Conservation (phyloP, 352 stramenopile species). For the Ochromonadaceae sp. region DNA sequence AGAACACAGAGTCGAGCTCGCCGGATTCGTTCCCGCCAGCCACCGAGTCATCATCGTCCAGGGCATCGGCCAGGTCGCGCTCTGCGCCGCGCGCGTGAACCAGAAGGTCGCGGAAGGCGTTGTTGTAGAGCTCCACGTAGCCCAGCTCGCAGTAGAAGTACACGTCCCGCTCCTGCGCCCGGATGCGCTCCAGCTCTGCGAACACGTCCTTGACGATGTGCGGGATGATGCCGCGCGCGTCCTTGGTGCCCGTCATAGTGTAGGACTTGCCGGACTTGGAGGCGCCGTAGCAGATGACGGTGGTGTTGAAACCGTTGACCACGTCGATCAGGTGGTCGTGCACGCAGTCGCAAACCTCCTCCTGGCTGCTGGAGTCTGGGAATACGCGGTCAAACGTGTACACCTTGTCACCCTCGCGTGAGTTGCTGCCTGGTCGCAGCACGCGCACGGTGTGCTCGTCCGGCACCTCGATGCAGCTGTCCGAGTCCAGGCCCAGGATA, state of each 20-base stretch:
- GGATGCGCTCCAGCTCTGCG: slow-evolving; percentile 17
- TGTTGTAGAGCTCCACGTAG: slow-evolving; percentile 87
- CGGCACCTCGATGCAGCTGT: too few species aligned
- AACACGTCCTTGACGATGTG: slow-evolving; percentile 55
- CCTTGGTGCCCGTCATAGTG: slow-evolving; percentile 58
- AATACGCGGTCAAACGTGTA: neutral
- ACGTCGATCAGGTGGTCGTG: neutral
- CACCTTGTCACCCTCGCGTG: neutral
- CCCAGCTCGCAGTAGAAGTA: slow-evolving; percentile 46
- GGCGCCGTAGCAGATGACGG: slow-evolving; percentile 72
- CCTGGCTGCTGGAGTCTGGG: neutral
- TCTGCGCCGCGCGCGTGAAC: neutral
- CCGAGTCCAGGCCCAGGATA: too few species aligned
- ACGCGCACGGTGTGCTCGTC: too few species aligned
- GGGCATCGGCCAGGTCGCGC: too few species aligned
- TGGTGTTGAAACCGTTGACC: slow-evolving; percentile 48
- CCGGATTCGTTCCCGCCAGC: too few species aligned
- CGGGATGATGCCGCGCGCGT: slow-evolving; percentile 54
- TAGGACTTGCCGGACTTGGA: slow-evolving; percentile 75
- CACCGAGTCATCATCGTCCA: too few species aligned
- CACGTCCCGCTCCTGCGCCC: neutral
- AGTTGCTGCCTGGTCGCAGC: too few species aligned
- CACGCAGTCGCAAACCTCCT: neutral
- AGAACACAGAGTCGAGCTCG: too few species aligned
- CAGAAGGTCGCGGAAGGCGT: slow-evolving; percentile 71